A percentile compares a stretch with the other conserved stretches of the same genome.
These are phyloP conservation scores for Pelomyxa schiedti DNA, from an alignment of 78 protist genomes.

Conservation along the genomic window DNA sequence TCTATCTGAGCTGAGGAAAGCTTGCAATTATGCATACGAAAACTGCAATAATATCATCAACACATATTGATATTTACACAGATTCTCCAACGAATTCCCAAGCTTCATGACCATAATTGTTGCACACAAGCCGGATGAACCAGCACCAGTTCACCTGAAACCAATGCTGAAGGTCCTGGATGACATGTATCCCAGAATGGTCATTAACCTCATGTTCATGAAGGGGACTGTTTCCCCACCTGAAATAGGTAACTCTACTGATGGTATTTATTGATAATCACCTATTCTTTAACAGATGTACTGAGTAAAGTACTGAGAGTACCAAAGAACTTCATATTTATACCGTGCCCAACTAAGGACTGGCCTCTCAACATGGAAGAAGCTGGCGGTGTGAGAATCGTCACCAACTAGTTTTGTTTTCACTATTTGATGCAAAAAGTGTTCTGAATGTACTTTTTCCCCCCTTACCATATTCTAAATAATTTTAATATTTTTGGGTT, in stretches of 20 bases:
- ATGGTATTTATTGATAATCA: too few relatives aligned
- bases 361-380: neutral
- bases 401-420: too few relatives aligned
- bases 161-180: neutral
- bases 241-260: too few relatives aligned
- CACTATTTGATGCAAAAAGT: too few relatives aligned
- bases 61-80: too few relatives aligned
- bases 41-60: too few relatives aligned
- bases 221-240: too few relatives aligned
- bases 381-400: neutral
- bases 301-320: neutral
- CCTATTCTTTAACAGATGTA: neutral
- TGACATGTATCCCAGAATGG: neutral
- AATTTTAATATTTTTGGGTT: too few relatives aligned
- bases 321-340: neutral
- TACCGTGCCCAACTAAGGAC: neutral
- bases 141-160: neutral
- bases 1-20: neutral
- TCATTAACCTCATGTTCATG: neutral
- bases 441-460: too few relatives aligned
- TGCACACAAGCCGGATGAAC: neutral
- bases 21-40: neutral
- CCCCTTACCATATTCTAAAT: too few relatives aligned
- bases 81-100: neutral
- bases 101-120: neutral